Evolutionary conservation across 2,329 filamentous ascomycete species (phyloP), one percentile per base, ranked within the genome.

Genomic region (Fusarium oxysporum): DNA sequence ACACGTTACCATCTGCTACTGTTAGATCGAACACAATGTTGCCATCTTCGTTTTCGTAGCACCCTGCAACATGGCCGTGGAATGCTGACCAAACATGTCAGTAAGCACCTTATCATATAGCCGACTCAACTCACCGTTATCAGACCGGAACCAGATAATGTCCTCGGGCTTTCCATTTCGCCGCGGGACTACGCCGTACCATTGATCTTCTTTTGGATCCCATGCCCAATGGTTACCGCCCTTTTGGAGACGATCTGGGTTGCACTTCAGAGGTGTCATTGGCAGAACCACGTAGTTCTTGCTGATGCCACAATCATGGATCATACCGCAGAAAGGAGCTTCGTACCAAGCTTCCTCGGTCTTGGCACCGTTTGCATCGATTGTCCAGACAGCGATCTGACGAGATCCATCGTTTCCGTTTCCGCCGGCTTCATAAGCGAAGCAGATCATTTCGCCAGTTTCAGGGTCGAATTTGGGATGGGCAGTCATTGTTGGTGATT

Each of bases 201-300:
- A 62, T 6, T 67, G 62, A 17, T 66, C 48, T 0, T 68, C 55
- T 0, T 38, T 58, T 7, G 59, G 51, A 21, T 70, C 68, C 68
- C 68, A 70, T 0, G 55, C 54, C 58, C 63, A 70, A 23, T 70
- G 68, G 35, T 70, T 56, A 1, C 68, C 68, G 1, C 68, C 68
- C 3, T 55, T 51, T 28, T 70, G 10, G 2, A 70, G 38, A 4
- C 56, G 48, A 30, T 65, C 54, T 6, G 50, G 40, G 19, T 48
- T 44, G 8, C 55, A 67, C 7, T 70, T 65, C 1, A 65, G 43
- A 25, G 62, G 62, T 3, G 54, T 70, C 32, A 70, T 66, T 6
- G 68, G 68, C 2, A 70, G 33, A 4, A 70, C 32, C 10, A 71
- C 30, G 19, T 68, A 71, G 38, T 71, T 71, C 30, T 71, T 55